Base-by-base conservation (phyloP, 2,329 filamentous ascomycete species). In the Beauveria rudraprayagi region DNA sequence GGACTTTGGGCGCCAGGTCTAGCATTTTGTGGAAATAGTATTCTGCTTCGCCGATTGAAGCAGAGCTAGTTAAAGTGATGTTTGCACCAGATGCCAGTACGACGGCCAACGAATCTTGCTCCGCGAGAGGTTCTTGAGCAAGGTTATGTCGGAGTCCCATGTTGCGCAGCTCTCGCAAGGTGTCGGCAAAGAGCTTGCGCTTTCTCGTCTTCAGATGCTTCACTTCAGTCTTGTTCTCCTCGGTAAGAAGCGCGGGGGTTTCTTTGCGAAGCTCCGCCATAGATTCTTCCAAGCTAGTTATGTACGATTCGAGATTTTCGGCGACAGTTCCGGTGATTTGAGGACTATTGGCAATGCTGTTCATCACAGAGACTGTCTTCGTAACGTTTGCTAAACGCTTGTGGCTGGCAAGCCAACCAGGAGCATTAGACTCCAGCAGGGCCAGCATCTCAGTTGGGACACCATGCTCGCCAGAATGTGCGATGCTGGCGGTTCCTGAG, bases 121-220 rank as follows among this genome's bases (percentile, higher is more conserved):
- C 84, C 44, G 83, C 81, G 19, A 97, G 78, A 48, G 88, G 80
- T 69, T 90, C 85, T 16, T 85, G 86, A 65, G 89, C 86, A 17
- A 96, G 79, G 70, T 96, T 97, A 57, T 87, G 86, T 67, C 88
- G 88, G 67, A 99, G 84, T 4, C 94, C 94, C 93, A 99, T 97
- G 61, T 88, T 84, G 41, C 91, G 86, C 30, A 97, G 77, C 24
- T 87, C 84, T 69, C 90, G 92, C 65, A 99, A 77, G 0, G 90
- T 92, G 67, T 97, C 93, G 1, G 91, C 90, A 67, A 96, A 94
- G 16, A 97, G 82, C 67, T 92, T 92, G 48, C 91, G 86, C 76
- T 99, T 99, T 67, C 91, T 84, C 3, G 85, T 86, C 78, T 97
- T 97, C 66, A 97, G 84, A 71, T 97, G 91, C 73, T 95, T 92